Base-by-base conservation (phyloP, 2,329 filamentous ascomycete species). In the Cadophora malorum region DNA sequence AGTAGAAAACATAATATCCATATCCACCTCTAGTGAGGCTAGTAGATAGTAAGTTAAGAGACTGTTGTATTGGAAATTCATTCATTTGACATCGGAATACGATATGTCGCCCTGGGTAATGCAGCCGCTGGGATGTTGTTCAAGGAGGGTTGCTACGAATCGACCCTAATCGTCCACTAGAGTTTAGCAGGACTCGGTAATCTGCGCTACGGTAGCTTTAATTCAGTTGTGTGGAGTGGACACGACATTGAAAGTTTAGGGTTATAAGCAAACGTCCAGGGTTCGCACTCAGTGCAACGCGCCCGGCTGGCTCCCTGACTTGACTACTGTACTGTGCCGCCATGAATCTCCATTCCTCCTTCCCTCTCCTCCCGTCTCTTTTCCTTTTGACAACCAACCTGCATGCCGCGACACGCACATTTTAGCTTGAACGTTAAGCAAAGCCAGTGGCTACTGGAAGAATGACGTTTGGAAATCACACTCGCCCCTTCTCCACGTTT, bases 141-240 rank as follows among this genome's bases (percentile, higher is more conserved):
- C 25, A 55, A 55, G 25, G 16, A 55, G 52, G 28, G 52, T 55
- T 55, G 52, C 16, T 12, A 33, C 28, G 25, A 55, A 55, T n/a
- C 41, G 50, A 28, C 12, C 23, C 50, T 10, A 23, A 31, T 28
- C 50, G 21, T 53, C 23, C 50, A 53, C 33, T 58, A 58, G n/a
- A 33, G 53, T 7, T 58, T 14, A 23, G 12, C n/a, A 45, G 14
- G 21, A 21, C 35, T 59, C 35, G 56, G 56, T 19, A 41, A 59
- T 25, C 35, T 58, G 55, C 9, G 14, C 41, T 45, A 45, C 6
- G 14, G 41, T 16, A 16, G 41, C 41, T 45, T 45, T 14, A 45
- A 45, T 45, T 45, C n/a, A 16, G 41, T 16, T 1, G 41, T 16
- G 12, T 45, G 41, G 41, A 45, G 4, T 16, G 12, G 41, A 45